Percentiles rank a stretch among this genome's conserved stretches.
phyloP scores from a whole-genome alignment of 2,329 filamentous ascomycete genomes.

The Fusarium foetens region DNA sequence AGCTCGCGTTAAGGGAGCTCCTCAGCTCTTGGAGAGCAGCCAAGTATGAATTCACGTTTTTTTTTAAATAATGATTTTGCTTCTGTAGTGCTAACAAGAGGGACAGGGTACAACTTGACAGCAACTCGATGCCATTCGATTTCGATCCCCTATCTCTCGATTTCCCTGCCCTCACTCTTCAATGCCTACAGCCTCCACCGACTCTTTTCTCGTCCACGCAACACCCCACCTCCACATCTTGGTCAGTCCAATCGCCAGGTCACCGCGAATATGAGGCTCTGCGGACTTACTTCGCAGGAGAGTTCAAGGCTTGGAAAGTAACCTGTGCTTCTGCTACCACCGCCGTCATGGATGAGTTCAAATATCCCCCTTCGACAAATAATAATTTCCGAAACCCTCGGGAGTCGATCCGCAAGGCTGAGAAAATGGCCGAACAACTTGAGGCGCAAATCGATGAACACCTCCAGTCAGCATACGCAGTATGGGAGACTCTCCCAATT shows the following conservation, averaged over 20 bases:
- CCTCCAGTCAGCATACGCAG: constrained; percentile 77
- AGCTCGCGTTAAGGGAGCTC: constrained; percentile 85
- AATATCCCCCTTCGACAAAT: constrained; percentile 57
- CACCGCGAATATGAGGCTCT: constrained; percentile 79
- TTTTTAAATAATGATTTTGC: neutral
- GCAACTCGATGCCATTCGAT: constrained; percentile 70
- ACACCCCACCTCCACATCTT: constrained; percentile 80
- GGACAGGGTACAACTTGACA: constrained; percentile 64
- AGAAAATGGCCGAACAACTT: constrained; percentile 66
- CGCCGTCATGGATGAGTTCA: constrained; percentile 61
- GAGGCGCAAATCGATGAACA: constrained; percentile 79
- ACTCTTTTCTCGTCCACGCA: constrained; percentile 85
- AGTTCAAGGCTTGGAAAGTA: constrained; percentile 73
- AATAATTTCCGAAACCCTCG: constrained; percentile 55
- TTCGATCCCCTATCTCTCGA: constrained; percentile 88
- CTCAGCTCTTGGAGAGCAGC: constrained; percentile 84
- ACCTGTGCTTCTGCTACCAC: constrained; percentile 62
- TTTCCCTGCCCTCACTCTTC: constrained; percentile 85
- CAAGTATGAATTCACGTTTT: constrained; percentile 66
- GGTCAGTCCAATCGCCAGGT: constrained; percentile 81
- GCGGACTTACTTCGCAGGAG: constrained; percentile 70
- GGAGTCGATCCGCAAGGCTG: constrained; percentile 60
- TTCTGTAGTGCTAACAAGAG: constrained; percentile 23
- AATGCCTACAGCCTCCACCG: constrained; percentile 81
- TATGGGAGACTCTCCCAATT: constrained; percentile 74